Conservation (phyloP, 2,329 filamentous ascomycete genomes). For the Allantophomopsis cytisporea region DNA sequence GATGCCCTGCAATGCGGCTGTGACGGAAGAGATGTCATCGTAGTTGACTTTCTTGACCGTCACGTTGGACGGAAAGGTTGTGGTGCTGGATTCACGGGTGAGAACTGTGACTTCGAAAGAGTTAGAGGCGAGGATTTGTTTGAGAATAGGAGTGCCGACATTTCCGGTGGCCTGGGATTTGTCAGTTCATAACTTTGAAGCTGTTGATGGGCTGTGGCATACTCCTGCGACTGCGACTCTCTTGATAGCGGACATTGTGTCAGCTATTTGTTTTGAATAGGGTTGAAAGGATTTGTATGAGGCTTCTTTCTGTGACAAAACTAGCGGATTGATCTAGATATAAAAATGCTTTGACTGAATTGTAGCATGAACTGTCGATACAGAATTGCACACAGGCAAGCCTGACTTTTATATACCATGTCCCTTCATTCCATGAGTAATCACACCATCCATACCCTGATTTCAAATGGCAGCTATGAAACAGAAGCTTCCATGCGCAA, state of each 20-base stretch:
- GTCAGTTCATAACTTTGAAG: not conserved
- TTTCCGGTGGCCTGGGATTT: constrained; percentile 9
- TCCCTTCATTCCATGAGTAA: too few species aligned
- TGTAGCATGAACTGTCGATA: too few species aligned
- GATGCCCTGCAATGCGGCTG: constrained; percentile 34
- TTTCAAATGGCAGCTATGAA: too few species aligned
- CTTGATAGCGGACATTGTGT: not conserved
- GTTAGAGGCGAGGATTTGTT: constrained; percentile 9
- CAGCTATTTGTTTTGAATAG: not conserved
- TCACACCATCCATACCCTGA: too few species aligned
- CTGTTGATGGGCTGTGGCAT: not conserved
- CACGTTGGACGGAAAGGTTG: constrained; percentile 17
- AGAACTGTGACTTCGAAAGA: constrained; percentile 34
- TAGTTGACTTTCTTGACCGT: constrained; percentile 31
- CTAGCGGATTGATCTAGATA: too few species aligned
- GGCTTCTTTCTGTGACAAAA: too few species aligned
- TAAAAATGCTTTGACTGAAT: too few species aligned
- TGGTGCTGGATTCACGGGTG: constrained; percentile 25
- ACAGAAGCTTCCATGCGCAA: too few species aligned
- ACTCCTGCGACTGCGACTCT: not conserved
- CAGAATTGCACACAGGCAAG: too few species aligned
- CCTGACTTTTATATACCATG: too few species aligned
- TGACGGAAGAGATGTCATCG: constrained; percentile 24
- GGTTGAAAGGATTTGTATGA: too few species aligned
- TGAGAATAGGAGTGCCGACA: constrained; percentile 11